Evolutionary conservation across 495 filamentous ascomycete species (phyloP).

Genomic region (Evansstolkia leycettana): DNA sequence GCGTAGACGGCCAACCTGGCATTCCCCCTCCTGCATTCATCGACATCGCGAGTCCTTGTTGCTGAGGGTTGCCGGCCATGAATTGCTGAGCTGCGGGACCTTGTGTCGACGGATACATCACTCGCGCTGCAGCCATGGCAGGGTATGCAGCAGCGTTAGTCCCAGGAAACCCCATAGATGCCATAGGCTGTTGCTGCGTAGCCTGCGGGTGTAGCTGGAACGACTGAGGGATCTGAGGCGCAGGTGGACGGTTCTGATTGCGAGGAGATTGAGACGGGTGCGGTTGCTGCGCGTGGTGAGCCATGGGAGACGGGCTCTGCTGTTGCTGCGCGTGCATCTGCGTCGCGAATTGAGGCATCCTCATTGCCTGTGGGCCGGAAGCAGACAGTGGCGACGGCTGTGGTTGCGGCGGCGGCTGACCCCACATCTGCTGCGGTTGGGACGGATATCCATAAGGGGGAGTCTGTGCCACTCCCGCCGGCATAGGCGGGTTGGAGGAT

Average conservation of each 20-base stretch:
- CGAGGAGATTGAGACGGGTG: constrained; percentile 40
- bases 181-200: constrained; percentile 47
- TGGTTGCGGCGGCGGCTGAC: constrained; percentile 42
- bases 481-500: constrained; percentile 25
- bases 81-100: constrained; percentile 26
- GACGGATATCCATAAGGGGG: constrained; percentile 35
- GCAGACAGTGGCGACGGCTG: constrained; percentile 36
- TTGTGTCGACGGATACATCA: constrained; percentile 32
- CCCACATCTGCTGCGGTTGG: constrained; percentile 39
- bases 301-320: constrained; percentile 32
- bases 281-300: constrained; percentile 19
- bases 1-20: constrained; percentile 26
- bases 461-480: constrained; percentile 24
- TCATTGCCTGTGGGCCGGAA: constrained; percentile 26
- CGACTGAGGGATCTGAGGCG: constrained; percentile 29
- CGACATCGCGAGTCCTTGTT: constrained; percentile 25
- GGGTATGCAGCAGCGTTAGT: constrained; percentile 24
- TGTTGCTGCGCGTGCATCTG: constrained; percentile 25
- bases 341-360: constrained; percentile 33
- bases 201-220: constrained; percentile 40
- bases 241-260: constrained; percentile 28
- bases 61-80: constrained; percentile 27
- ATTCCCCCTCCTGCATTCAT: constrained; percentile 28
- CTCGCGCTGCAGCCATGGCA: constrained; percentile 19
- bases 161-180: constrained; percentile 30